phyloP scores from a whole-genome alignment of 2,329 filamentous ascomycete genomes.

The Teratosphaeria viscida region DNA sequence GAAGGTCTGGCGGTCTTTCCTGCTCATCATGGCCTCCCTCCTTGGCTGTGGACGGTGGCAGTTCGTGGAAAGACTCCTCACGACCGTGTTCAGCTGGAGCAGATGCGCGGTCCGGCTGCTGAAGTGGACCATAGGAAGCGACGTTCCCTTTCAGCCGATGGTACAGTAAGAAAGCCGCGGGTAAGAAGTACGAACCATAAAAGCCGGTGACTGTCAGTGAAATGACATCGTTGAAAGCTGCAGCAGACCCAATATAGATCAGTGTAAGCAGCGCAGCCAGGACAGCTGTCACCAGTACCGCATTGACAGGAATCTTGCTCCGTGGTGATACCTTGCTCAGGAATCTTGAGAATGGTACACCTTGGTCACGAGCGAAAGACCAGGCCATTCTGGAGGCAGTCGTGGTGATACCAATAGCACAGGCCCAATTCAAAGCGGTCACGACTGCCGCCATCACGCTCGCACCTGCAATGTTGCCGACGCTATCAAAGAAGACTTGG shows the following conservation, averaged over 20 bases:
- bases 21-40: not conserved
- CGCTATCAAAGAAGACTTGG: constrained; percentile 41
- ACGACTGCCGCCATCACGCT: constrained; percentile 39
- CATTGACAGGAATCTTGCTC: constrained; percentile 21
- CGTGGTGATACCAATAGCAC: constrained; percentile 27
- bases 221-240: constrained; percentile 37
- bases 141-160: constrained; percentile 31
- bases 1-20: constrained; percentile 1
- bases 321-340: constrained; percentile 24
- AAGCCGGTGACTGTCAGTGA: constrained; percentile 35
- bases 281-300: constrained; percentile 39
- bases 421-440: constrained; percentile 23
- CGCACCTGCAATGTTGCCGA: constrained; percentile 32
- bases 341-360: constrained; percentile 28
- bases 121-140: constrained; percentile 22
- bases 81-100: not conserved
- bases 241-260: constrained; percentile 33
- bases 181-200: constrained; percentile 35
- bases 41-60: not conserved
- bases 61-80: not conserved
- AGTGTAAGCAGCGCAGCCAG: constrained; percentile 37
- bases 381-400: constrained; percentile 33
- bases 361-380: constrained; percentile 34
- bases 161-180: constrained; percentile 31
- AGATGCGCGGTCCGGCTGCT: constrained; percentile 9